Percentiles rank a stretch among this genome's conserved stretches.
These are phyloP conservation scores for Russula emetica DNA, from an alignment of 768 basidiomycete species.

Conservation along the genomic window DNA sequence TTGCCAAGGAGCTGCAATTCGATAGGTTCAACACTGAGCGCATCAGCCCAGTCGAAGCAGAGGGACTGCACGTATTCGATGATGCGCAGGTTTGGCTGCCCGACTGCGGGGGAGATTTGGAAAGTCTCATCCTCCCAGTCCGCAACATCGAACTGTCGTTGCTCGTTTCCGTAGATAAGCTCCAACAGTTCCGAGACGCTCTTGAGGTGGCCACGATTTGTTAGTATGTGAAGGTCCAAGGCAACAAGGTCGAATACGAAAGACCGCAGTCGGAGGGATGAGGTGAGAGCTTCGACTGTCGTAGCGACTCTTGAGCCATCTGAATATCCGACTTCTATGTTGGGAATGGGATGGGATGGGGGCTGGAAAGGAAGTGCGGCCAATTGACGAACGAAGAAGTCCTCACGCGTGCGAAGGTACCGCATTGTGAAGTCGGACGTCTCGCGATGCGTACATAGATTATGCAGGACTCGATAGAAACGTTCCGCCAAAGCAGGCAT, in stretches of 20 bases:
- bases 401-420: slow-evolving; percentile 81
- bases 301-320: slow-evolving; percentile 69
- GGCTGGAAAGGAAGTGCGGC: slow-evolving; percentile 64
- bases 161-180: slow-evolving; percentile 72
- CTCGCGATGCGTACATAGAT: slow-evolving; percentile 80
- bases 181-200: slow-evolving; percentile 69
- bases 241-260: slow-evolving; percentile 83
- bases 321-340: slow-evolving; percentile 59
- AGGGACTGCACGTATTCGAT: slow-evolving; percentile 86
- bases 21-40: slow-evolving; percentile 51
- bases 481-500: slow-evolving; percentile 81
- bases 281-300: slow-evolving; percentile 60
- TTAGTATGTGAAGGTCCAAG: slow-evolving; percentile 83
- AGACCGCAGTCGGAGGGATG: slow-evolving; percentile 79
- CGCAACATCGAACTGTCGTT: slow-evolving; percentile 40
- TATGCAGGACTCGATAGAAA: slow-evolving; percentile 76
- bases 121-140: slow-evolving; percentile 49
- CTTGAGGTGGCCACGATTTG: slow-evolving; percentile 70
- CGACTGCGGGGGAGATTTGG: slow-evolving; percentile 63
- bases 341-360: slow-evolving; percentile 48
- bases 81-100: slow-evolving; percentile 79
- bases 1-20: slow-evolving; percentile 61
- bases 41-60: slow-evolving; percentile 86
- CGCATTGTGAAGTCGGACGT: slow-evolving; percentile 80
- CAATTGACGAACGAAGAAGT: slow-evolving; percentile 88